Evolutionary conservation across 2,329 filamentous ascomycete species (phyloP), one percentile per base, ranked within the genome.

Genomic region (Alternaria infectoria): DNA sequence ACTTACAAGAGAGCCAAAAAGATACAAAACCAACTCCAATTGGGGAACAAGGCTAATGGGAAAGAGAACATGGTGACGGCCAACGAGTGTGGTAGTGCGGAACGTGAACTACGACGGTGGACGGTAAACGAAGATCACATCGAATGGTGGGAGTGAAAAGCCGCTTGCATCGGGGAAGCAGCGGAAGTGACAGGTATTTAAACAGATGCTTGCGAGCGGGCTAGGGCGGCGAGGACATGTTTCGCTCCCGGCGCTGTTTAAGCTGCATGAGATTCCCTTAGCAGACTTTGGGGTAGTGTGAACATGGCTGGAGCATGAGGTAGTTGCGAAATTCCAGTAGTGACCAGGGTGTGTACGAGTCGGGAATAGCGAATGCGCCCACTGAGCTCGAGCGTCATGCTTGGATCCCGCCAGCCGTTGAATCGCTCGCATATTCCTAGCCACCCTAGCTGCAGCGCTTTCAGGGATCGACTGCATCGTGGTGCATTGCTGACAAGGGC

Each of bases 221-320:
- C 71, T 75, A 77, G 75, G 74, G 76, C 76, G 75, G 74, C 74
- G 74, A 77, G 69, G 62, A 69, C 69, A 77, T 79, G 73, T 66
- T 78, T 78, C 77, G 74, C 76, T 77, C 76, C 77, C 74, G 77
- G 76, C 74, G 72, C 73, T 76, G 75, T 74, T 77, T 74, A 76
- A 78, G 75, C 74, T 79, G 77, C 77, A 80, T 75, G 75, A 76
- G 69, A 72, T 69, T 72, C 70, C 73, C 69, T 79, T 78, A 79
- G 77, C 75, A 79, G 76, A 77, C 69, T 75, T 79, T 79, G 77
- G 77, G 76, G 77, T 79, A 79, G 74, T 76, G 72, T 77, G 73
- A 76, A 76, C 71, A 75, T 76, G 75, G 75, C 76, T 77, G 75
- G 74, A 79, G 75, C 73, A 77, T 78, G 75, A 78, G 75, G 72